Percentiles rank a stretch among this genome's conserved stretches.
These are phyloP conservation scores for Coniochaeta sp. DNA, from an alignment of 2,329 filamentous ascomycete genomes.

Conservation along the genomic window DNA sequence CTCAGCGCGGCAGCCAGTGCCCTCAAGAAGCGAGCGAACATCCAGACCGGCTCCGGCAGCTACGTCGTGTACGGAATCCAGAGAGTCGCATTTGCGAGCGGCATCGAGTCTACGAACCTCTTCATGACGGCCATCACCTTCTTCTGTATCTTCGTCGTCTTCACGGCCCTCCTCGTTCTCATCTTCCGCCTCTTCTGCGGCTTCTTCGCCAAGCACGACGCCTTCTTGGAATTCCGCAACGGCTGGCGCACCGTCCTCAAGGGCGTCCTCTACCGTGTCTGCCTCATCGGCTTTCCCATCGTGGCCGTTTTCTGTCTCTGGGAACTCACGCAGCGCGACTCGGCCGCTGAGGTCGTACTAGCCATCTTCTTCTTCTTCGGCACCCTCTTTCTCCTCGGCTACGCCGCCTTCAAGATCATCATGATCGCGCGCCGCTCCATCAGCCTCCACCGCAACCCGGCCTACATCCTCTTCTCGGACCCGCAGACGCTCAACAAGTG, in stretches of 20 bases:
- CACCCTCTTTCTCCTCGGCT: slow-evolving; percentile 64
- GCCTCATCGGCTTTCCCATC: slow-evolving; percentile 78
- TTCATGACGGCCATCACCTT: slow-evolving; percentile 80
- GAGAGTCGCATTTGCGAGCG: slow-evolving; percentile 72
- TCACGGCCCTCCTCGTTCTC: slow-evolving; percentile 62
- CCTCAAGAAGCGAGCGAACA: slow-evolving; percentile 28
- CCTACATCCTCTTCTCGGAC: slow-evolving; percentile 85
- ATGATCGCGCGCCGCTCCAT: slow-evolving; percentile 75
- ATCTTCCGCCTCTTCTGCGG: slow-evolving; percentile 73
- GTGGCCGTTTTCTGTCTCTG: slow-evolving; percentile 79
- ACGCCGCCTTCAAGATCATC: slow-evolving; percentile 78
- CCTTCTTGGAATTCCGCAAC: slow-evolving; percentile 80
- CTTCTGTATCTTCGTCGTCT: slow-evolving; percentile 69
- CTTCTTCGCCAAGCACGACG: slow-evolving; percentile 62
- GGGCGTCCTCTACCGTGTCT: slow-evolving; percentile 77
- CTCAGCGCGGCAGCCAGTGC: slow-evolving; percentile 4
- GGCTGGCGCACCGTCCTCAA: slow-evolving; percentile 81
- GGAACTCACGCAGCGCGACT: slow-evolving; percentile 75
- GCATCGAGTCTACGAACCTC: slow-evolving; percentile 75
- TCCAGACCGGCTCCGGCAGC: slow-evolving; percentile 35
- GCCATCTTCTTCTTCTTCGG: slow-evolving; percentile 76
- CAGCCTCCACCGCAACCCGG: slow-evolving; percentile 81
- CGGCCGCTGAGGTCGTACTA: slow-evolving; percentile 69
- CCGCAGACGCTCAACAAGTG: slow-evolving; percentile 81
- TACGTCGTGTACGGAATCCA: slow-evolving; percentile 65